These are phyloP conservation scores for Fusarium irregulare DNA, from an alignment of 2,329 filamentous ascomycete genomes.

Conservation along the genomic window DNA sequence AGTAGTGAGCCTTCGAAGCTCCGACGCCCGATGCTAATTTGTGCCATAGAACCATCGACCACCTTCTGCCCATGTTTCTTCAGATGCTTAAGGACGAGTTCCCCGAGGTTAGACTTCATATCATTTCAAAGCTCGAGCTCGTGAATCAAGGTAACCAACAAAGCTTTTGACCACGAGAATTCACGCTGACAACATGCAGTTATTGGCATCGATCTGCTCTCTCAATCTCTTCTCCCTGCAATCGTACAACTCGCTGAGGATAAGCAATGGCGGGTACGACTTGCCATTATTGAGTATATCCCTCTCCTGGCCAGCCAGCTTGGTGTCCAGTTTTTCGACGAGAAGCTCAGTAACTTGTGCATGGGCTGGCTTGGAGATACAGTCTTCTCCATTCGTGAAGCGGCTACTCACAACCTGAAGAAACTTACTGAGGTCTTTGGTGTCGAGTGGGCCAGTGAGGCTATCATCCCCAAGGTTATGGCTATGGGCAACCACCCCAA, in stretches of 20 bases:
- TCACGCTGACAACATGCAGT: conserved; percentile 65
- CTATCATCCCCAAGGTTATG: conserved; percentile 98
- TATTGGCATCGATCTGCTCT: conserved; percentile 96
- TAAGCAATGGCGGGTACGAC: conserved; percentile 97
- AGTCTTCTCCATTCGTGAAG: conserved; percentile 98
- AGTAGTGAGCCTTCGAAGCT: conserved; percentile 49
- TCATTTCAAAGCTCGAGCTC: conserved; percentile 99
- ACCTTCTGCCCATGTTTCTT: conserved; percentile 97
- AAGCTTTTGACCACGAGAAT: not conserved
- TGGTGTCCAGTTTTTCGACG: conserved; percentile 97
- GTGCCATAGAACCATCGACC: conserved; percentile 83
- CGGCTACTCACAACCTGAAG: conserved; percentile 96
- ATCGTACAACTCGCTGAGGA: conserved; percentile 98
- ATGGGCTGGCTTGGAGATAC: conserved; percentile 99
- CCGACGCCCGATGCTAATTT: not conserved
- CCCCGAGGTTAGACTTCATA: conserved; percentile 96
- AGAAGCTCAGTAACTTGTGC: conserved; percentile 93
- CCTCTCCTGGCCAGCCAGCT: conserved; percentile 94
- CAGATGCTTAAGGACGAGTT: conserved; percentile 99
- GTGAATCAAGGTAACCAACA: conserved; percentile 86
- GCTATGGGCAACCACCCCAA: conserved; percentile 98
- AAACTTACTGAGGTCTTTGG: conserved; percentile 99
- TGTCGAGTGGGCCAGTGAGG: conserved; percentile 95
- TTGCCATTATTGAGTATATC: conserved; percentile 99
- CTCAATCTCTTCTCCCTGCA: conserved; percentile 94